phyloP scores from a whole-genome alignment of 2,329 filamentous ascomycete species.

The Penicillium sp. region DNA sequence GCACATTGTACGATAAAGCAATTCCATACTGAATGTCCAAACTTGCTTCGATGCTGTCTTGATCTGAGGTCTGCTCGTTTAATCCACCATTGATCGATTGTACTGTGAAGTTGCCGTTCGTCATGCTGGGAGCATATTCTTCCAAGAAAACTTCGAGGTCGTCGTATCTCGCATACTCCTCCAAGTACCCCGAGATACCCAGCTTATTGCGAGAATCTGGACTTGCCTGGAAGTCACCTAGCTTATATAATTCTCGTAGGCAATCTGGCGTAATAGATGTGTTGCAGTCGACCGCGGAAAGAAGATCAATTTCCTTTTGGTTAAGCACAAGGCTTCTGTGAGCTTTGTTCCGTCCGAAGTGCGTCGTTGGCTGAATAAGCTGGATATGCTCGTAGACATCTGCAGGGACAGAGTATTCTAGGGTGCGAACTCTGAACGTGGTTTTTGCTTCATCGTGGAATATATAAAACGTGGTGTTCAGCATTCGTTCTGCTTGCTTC shows the following conservation, averaged over 20 bases:
- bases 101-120: constrained; percentile 54
- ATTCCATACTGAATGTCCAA: constrained; percentile 62
- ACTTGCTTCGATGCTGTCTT: constrained; percentile 55
- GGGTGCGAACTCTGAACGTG: constrained; percentile 49
- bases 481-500: constrained; percentile 50
- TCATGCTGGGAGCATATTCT: constrained; percentile 50
- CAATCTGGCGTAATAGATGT: constrained; percentile 46
- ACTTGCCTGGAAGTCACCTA: constrained; percentile 38
- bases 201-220: constrained; percentile 37
- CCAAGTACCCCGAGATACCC: constrained; percentile 48
- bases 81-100: constrained; percentile 55
- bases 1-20: constrained; percentile 52
- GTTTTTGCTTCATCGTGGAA: constrained; percentile 48
- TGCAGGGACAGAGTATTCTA: constrained; percentile 60
- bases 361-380: constrained; percentile 63
- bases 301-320: constrained; percentile 13
- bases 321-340: constrained; percentile 36
- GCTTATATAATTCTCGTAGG: constrained; percentile 48
- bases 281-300: constrained; percentile 33
- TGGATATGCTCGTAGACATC: constrained; percentile 53
- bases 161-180: constrained; percentile 49
- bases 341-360: constrained; percentile 52
- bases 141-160: constrained; percentile 57
- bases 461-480: constrained; percentile 56
- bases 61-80: constrained; percentile 44